A percentile compares a stretch with the other conserved stretches of the same genome.
Evolutionary conservation across 768 basidiomycete genomes (phyloP).

Genomic region (Phaeotremella skinneri): DNA sequence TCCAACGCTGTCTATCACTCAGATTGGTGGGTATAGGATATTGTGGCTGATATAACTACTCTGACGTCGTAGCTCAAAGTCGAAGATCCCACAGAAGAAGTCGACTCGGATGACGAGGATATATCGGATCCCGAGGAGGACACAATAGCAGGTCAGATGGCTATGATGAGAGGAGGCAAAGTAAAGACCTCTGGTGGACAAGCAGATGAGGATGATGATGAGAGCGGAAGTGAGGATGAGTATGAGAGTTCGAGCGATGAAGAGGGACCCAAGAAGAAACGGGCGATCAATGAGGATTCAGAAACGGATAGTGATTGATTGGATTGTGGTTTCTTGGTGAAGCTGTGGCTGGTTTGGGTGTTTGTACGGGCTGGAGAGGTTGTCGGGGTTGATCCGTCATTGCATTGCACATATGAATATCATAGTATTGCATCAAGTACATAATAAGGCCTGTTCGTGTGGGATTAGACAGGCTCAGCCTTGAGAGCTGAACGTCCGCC

Average conservation of each 20-base stretch:
- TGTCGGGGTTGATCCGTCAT: too few species aligned
- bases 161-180: constrained; percentile 81
- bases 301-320: constrained; percentile 38
- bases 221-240: constrained; percentile 55
- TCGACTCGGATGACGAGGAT: constrained; percentile 77
- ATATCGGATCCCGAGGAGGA: constrained; percentile 99
- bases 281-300: constrained; percentile 41
- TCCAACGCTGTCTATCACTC: not conserved
- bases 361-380: too few species aligned
- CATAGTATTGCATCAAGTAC: not conserved
- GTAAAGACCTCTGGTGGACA: constrained; percentile 77
- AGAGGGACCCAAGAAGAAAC: constrained; percentile 33
- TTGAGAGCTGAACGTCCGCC: too few species aligned
- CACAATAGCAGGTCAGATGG: constrained; percentile 94
- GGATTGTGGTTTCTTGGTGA: too few species aligned
- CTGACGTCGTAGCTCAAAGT: constrained; percentile 66
- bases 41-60: not conserved
- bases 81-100: constrained; percentile 67
- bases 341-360: too few species aligned
- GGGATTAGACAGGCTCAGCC: too few species aligned
- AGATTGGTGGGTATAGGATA: too few species aligned
- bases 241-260: constrained; percentile 51
- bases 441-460: too few species aligned
- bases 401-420: not conserved
- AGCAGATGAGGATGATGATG: constrained; percentile 56